These are phyloP conservation scores for Epichloe bromicola DNA, from an alignment of 2,329 filamentous ascomycete species.

Conservation along the genomic window DNA sequence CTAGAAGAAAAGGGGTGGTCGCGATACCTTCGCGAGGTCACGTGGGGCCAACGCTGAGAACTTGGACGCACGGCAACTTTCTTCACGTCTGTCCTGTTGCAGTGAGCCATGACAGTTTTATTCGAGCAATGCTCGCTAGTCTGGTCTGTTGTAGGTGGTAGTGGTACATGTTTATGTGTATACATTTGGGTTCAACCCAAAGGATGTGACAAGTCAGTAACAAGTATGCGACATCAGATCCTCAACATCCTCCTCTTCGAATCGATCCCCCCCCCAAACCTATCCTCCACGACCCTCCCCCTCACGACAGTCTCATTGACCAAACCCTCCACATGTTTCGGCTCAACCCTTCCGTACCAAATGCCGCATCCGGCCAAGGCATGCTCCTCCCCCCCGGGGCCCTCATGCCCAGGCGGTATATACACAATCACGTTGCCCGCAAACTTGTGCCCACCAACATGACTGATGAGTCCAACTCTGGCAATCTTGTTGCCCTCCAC, in stretches of 20 bases:
- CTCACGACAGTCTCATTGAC: constrained; percentile 55
- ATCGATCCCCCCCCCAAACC: constrained; percentile 58
- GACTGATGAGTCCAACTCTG: constrained; percentile 58
- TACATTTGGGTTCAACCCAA: background rate
- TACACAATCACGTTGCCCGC: constrained; percentile 79
- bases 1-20: background rate
- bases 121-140: background rate
- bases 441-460: constrained; percentile 76
- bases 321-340: constrained; percentile 63
- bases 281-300: constrained; percentile 51
- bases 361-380: constrained; percentile 58
- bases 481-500: constrained; percentile 26
- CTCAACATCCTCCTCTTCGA: constrained; percentile 39
- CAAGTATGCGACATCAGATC: constrained; percentile 17
- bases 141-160: background rate
- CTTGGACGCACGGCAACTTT: background rate
- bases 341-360: constrained; percentile 72
- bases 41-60: background rate
- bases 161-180: background rate
- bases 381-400: constrained; percentile 31
- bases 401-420: constrained; percentile 43
- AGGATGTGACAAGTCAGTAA: no score
- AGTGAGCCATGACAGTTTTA: no score
- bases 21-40: constrained; percentile 2
- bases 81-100: no score